Base-by-base conservation (phyloP, 2,329 filamentous ascomycete species). In the Pseudogymnoascus sp. region DNA sequence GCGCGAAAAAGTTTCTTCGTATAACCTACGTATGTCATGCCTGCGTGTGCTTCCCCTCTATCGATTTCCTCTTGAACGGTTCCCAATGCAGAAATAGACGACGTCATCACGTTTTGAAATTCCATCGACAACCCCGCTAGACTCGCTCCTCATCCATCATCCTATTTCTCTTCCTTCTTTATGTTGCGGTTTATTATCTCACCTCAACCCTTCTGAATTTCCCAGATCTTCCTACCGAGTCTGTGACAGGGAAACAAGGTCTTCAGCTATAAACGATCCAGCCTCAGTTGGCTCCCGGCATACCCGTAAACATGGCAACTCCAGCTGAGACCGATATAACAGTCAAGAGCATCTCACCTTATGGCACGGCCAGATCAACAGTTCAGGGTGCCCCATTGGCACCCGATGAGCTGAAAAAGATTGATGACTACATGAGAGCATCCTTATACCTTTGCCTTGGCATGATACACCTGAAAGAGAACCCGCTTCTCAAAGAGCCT, bases 401-500 rank as follows among this genome's bases (percentile, higher is more conserved):
- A 65, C 72, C 82, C 16, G 85, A 90, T 50, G 88, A 92, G 66
- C 74, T 91, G 64, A 79, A 82, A 66, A 84, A 88, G 73, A 87
- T 86, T 74, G 86, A 87, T 71, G 85, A 87, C 70, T 91, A 87
- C 75, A 91, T 91, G 79, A 83, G 86, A 66, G 89, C 89, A 62
- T 89, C 86, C 67, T 77, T 91, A 72, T 92, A 92, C 72, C 82
- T 92, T 60, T 88, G 87, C 68, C 76, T 92, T 60, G 89, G 89
- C 65, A 92, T 93, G 89, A 88, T 93, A 69, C 92, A 91, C 71
- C 83, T 93, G 64, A 84, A 83, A 67, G 81, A 88, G 40, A 93
- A 93, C 67, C 87, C 89, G 12, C 81, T 93, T 11, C 83, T 93
- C 46, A 82, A 82, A 65, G 84, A 91, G 68, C 87, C 88, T 1